Evolutionary conservation across 2,329 filamentous ascomycete genomes (phyloP).

Genomic region (Fusarium compactum): DNA sequence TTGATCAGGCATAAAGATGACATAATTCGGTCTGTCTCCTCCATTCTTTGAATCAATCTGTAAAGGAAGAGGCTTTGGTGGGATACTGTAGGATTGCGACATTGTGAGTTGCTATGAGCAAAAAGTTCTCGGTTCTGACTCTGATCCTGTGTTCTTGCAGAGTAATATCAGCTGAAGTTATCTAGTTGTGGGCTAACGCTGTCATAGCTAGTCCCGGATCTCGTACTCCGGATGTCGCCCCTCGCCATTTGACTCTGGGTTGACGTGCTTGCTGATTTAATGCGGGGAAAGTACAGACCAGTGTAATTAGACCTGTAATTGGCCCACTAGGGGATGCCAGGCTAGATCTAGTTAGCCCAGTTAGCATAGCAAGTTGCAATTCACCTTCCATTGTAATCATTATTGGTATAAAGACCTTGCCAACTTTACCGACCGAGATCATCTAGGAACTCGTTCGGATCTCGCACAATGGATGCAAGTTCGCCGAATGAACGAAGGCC

Average conservation of each 20-base stretch:
- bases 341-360: neutral
- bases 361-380: neutral
- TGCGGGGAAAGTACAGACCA: neutral
- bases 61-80: conserved; percentile 42
- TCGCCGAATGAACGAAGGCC: neutral
- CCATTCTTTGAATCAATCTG: conserved; percentile 46
- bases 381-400: too few species aligned
- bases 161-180: neutral
- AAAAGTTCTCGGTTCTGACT: neutral
- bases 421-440: neutral
- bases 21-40: conserved; percentile 51
- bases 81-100: conserved; percentile 15
- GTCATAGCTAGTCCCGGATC: conserved; percentile 26
- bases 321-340: neutral
- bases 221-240: conserved; percentile 34
- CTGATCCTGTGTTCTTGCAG: neutral
- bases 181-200: neutral
- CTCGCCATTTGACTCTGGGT: conserved; percentile 6
- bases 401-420: neutral
- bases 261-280: conserved; percentile 29
- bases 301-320: neutral
- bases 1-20: conserved; percentile 63
- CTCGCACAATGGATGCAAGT: conserved; percentile 22
- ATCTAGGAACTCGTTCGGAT: conserved; percentile 25
- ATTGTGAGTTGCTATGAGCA: conserved; percentile 6